These are phyloP conservation scores for Solanum ossicruentum DNA, from an alignment of 257 asterid genomes.

Conservation along the genomic window DNA sequence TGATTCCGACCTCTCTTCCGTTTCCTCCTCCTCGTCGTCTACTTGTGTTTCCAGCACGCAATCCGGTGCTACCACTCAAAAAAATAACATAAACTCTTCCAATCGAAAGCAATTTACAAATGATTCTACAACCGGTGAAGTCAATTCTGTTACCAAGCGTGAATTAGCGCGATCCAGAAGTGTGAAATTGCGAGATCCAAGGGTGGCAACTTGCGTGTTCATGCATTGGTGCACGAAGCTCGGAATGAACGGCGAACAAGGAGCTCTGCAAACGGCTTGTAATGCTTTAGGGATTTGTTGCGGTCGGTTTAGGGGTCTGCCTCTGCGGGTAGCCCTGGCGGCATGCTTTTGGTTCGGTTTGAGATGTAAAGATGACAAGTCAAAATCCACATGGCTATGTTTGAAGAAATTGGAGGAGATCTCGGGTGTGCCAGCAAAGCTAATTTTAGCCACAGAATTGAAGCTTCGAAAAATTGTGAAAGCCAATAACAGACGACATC, in stretches of 20 bases:
- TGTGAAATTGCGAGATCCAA: neutral
- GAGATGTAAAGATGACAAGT: constrained; percentile 5
- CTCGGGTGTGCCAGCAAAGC: constrained; percentile 48
- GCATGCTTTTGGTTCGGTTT: constrained; percentile 55
- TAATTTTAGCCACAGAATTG: constrained; percentile 29
- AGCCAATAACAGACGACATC: constrained; percentile 9
- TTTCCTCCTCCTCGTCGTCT: constrained; percentile 16
- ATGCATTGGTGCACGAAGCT: constrained; percentile 35
- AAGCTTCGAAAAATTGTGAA: constrained; percentile 18
- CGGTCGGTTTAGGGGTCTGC: constrained; percentile 20
- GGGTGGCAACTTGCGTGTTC: constrained; percentile 23
- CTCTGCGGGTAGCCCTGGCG: constrained; percentile 38
- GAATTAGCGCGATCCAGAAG: neutral
- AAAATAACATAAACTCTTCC: neutral
- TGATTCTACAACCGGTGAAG: neutral
- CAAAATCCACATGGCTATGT: constrained; percentile 3
- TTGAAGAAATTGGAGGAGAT: constrained; percentile 34
- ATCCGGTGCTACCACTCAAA: neutral
- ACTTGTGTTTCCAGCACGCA: constrained; percentile 33
- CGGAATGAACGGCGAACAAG: constrained; percentile 15
- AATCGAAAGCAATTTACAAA: neutral
- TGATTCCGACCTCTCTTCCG: constrained; percentile 1
- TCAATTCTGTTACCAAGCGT: neutral
- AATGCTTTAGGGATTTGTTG: constrained; percentile 18
- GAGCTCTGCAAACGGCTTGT: constrained; percentile 8